Conservation (phyloP, 2,329 filamentous ascomycete genomes). For the Chaetomiaceae sp. region DNA sequence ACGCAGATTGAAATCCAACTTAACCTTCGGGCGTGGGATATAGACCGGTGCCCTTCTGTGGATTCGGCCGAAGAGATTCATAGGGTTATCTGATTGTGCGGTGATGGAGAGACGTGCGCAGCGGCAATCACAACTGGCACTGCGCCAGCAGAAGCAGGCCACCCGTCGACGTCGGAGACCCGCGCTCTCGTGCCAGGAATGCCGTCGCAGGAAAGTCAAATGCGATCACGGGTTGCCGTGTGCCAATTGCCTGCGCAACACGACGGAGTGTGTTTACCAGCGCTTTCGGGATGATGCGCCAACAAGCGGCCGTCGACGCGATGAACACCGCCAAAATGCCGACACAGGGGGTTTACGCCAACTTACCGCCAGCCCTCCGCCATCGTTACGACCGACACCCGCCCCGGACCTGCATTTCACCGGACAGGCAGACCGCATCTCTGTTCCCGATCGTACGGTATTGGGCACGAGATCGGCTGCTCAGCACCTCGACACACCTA, state of each 20-base stretch:
- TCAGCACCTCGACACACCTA: background rate
- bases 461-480: too few species aligned
- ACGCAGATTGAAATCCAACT: too few species aligned
- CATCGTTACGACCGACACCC: too few species aligned
- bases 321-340: too few species aligned
- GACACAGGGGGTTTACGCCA: too few species aligned
- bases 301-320: too few species aligned
- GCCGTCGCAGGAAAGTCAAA: slow-evolving; percentile 40
- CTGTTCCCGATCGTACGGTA: too few species aligned
- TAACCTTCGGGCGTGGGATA: background rate
- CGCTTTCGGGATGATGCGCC: slow-evolving; percentile 9
- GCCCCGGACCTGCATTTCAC: too few species aligned
- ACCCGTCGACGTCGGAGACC: slow-evolving; percentile 29
- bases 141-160: background rate
- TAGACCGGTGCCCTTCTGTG: background rate
- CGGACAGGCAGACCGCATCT: too few species aligned
- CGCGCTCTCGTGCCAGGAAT: slow-evolving; percentile 38
- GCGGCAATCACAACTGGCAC: too few species aligned
- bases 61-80: background rate
- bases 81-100: background rate
- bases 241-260: slow-evolving; percentile 31
- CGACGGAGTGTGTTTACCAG: slow-evolving; percentile 28
- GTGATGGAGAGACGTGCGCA: slow-evolving; percentile 1
- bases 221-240: slow-evolving; percentile 38
- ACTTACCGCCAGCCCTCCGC: too few species aligned